Evolutionary conservation across 192 early-diverging fungal species (phyloP).

Genomic region (Podila minutissima): DNA sequence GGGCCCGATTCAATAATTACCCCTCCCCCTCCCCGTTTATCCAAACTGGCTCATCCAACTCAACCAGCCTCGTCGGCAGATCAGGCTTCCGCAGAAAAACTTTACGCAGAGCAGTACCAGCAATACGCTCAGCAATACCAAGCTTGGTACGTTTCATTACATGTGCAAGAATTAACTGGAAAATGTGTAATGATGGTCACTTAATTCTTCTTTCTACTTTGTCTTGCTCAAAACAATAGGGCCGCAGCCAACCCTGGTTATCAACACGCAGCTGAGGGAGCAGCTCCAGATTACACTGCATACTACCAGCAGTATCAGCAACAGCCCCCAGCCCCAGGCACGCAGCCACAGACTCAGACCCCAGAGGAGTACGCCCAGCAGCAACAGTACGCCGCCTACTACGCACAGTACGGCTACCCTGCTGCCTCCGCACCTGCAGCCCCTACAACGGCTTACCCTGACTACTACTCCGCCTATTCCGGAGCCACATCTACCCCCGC

Average conservation of each 20-base stretch:
- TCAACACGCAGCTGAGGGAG: constrained; percentile 12
- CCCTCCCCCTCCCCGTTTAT: neutral
- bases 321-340: constrained; percentile 3
- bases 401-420: constrained; percentile 35
- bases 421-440: constrained; percentile 5
- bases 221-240: constrained; percentile 9
- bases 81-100: constrained; percentile 25
- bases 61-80: constrained; percentile 20
- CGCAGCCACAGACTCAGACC: neutral
- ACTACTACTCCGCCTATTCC: constrained; percentile 8
- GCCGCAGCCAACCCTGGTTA: constrained; percentile 44
- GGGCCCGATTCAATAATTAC: too few relatives aligned
- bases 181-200: too few relatives aligned
- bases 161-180: neutral
- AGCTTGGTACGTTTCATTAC: constrained; percentile 23
- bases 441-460: constrained; percentile 19
- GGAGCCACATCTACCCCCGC: constrained; percentile 7
- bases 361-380: constrained; percentile 52
- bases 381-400: constrained; percentile 48
- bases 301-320: constrained; percentile 29
- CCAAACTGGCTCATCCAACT: constrained; percentile 36
- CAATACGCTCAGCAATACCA: constrained; percentile 49
- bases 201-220: neutral
- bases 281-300: constrained; percentile 29
- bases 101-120: constrained; percentile 48